Evolutionary conservation across 2,329 filamentous ascomycete species (phyloP).

Genomic region (Diaporthe citri): DNA sequence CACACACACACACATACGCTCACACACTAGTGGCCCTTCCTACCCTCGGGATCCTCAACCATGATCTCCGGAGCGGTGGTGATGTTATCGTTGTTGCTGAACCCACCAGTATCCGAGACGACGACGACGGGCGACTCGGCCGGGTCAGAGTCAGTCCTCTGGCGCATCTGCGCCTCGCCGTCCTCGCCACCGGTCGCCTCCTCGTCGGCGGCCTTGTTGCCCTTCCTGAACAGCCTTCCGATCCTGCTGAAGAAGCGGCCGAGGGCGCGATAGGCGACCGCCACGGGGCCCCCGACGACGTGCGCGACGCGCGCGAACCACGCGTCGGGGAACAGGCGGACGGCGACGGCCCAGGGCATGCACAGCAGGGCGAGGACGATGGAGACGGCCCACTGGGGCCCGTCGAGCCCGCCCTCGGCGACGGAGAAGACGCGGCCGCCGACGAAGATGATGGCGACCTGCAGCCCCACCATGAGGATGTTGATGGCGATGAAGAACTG

Average conservation of each 20-base stretch:
- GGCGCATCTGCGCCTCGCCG: background rate
- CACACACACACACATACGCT: background rate
- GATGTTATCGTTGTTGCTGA: background rate
- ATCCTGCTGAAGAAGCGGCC: conserved; percentile 42
- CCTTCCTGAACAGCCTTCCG: conserved; percentile 30
- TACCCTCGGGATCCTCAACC: conserved; percentile 15
- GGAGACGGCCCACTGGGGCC: conserved; percentile 39
- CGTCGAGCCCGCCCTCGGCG: conserved; percentile 19
- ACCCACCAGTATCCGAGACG: conserved; percentile 8
- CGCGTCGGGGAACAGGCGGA: conserved; percentile 64
- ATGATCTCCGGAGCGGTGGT: conserved; percentile 20
- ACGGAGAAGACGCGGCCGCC: conserved; percentile 59
- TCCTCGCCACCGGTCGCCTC: background rate
- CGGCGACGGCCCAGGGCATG: conserved; percentile 62
- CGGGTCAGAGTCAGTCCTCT: background rate
- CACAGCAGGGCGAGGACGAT: conserved; percentile 51
- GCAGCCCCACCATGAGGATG: conserved; percentile 67
- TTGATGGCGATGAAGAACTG: conserved; percentile 70
- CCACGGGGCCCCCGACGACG: conserved; percentile 49
- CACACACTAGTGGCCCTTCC: background rate
- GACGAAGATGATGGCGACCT: conserved; percentile 69
- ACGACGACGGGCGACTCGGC: conserved; percentile 10
- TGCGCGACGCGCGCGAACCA: conserved; percentile 51
- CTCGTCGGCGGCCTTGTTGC: conserved; percentile 32
- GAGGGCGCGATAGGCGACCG: conserved; percentile 45